These are phyloP conservation scores for Colletotrichum phormii DNA, from an alignment of 2,329 filamentous ascomycete species.

Conservation along the genomic window DNA sequence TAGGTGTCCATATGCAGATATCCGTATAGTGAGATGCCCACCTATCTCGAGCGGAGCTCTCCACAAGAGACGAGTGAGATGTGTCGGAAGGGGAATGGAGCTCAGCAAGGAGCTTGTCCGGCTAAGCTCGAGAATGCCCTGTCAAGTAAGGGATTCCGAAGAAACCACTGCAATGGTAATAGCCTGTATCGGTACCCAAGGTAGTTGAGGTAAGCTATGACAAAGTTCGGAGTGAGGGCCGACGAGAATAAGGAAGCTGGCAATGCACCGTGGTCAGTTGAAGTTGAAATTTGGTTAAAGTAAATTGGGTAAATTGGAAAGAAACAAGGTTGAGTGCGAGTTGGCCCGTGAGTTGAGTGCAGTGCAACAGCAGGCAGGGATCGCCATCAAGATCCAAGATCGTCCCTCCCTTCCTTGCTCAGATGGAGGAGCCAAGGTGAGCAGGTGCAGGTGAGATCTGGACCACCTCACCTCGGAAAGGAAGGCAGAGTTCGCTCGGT, in stretches of 20 bases:
- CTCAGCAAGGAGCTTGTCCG: not conserved
- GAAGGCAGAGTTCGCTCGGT: not conserved
- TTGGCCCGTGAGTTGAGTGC: not conserved
- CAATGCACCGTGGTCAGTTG: not conserved
- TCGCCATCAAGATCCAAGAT: not conserved
- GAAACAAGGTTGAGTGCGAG: not conserved
- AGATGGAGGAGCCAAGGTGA: not conserved
- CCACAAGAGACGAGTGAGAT: not conserved
- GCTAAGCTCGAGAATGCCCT: not conserved
- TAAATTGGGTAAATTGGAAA: not conserved
- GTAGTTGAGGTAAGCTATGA: not conserved
- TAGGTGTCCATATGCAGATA: not conserved
- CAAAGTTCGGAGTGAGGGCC: not conserved
- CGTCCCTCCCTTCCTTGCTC: not conserved
- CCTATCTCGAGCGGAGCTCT: not conserved
- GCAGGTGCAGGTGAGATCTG: not conserved
- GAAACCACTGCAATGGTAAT: not conserved
- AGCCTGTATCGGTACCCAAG: no score
- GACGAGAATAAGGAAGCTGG: not conserved
- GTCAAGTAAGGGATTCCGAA: not conserved
- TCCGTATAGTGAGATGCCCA: not conserved
- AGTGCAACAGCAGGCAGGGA: not conserved
- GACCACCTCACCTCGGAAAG: not conserved
- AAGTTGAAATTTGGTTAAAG: not conserved
- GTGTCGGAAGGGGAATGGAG: not conserved